A percentile compares a stretch with the other conserved stretches of the same genome.
These are phyloP conservation scores for Lecanoromycetidae sp. DNA, from an alignment of 2,329 filamentous ascomycete species.

Conservation along the genomic window DNA sequence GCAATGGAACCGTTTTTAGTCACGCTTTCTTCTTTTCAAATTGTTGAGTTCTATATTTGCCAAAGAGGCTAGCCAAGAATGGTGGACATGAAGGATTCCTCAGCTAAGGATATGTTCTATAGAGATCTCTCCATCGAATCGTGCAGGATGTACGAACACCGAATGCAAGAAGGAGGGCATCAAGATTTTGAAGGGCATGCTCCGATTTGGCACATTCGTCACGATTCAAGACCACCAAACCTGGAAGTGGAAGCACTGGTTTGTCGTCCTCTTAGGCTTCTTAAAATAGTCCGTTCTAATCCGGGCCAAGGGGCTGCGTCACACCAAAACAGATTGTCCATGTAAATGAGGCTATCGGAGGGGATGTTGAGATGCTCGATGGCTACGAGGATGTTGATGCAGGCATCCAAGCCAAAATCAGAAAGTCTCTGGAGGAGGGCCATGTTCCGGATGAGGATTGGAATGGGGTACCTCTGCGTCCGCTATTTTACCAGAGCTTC, in stretches of 20 bases:
- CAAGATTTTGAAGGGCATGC: slow-evolving; percentile 68
- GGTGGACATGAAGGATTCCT: background rate
- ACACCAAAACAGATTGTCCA: slow-evolving; percentile 62
- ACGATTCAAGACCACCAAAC: slow-evolving; percentile 47
- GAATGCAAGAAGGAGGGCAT: slow-evolving; percentile 56
- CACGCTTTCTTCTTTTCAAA: no score
- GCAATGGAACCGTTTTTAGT: no score
- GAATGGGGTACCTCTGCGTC: slow-evolving; percentile 77
- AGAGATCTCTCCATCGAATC: slow-evolving; percentile 61
- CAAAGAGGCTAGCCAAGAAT: no score
- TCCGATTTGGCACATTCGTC: slow-evolving; percentile 67
- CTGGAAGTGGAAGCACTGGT: slow-evolving; percentile 85
- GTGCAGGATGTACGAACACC: slow-evolving; percentile 61
- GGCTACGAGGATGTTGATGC: slow-evolving; percentile 65
- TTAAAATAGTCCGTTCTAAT: slow-evolving; percentile 7
- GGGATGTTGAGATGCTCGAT: slow-evolving; percentile 58
- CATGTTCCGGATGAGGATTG: slow-evolving; percentile 79
- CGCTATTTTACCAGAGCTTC: slow-evolving; percentile 17
- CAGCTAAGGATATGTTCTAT: slow-evolving; percentile 3
- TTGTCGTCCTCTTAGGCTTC: slow-evolving; percentile 18
- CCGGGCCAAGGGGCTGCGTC: slow-evolving; percentile 64
- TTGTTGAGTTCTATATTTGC: background rate
- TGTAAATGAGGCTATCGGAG: slow-evolving; percentile 46
- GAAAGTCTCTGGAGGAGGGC: slow-evolving; percentile 58
- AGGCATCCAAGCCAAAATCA: slow-evolving; percentile 61